Evolutionary conservation across 2,329 filamentous ascomycete species (phyloP), one percentile per base, ranked within the genome.

Genomic region (Neonectria hederae): DNA sequence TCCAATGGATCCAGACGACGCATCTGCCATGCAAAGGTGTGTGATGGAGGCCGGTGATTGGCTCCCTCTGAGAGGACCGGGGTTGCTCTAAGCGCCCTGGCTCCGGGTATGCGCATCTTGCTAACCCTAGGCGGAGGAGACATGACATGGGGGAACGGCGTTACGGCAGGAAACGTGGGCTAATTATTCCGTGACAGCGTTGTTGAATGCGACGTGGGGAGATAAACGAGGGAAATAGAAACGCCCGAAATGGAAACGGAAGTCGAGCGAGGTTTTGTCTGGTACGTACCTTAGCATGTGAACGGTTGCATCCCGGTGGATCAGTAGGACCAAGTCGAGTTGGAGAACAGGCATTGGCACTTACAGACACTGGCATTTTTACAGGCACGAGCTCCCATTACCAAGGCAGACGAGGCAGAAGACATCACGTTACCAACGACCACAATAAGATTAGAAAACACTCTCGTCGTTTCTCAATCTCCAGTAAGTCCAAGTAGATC

Each of bases 1-100:
- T 58, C 60, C 60, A 63, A 63, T 63, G 54, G 54, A 54, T 59
- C 54, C 32, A 49, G 43, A 40, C 54, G 46, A 21, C 49, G 57
- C 49, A 54, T 40, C 42, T 42, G 57, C 42, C 38, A 48, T 17
- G 42, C 21, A 49, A 58, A 32, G 42, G 9, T 30, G 35, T 13
- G 55, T 40, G 51, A 30, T 49, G 49, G 42, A 48, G 40, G 40
- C 26, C 21, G 60, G 60, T 26, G 40, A 63, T 63, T 63, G 60
- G 60, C 22, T n/a, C 17, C 13, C 9, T 7, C 5, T n/a, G 26
- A 7, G 43, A 30, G 43, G 22, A 45, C 26, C 8, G 35, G 53
- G 46, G 59, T 10, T 19, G 4, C 26, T 48, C 45, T 59, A 63
- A 63, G 61, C 61, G 61, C 61, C 61, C 51, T 21, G 42, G 22